Evolutionary conservation across 352 stramenopile genomes (phyloP).

Genomic region (Globisporangium megalacanthum): DNA sequence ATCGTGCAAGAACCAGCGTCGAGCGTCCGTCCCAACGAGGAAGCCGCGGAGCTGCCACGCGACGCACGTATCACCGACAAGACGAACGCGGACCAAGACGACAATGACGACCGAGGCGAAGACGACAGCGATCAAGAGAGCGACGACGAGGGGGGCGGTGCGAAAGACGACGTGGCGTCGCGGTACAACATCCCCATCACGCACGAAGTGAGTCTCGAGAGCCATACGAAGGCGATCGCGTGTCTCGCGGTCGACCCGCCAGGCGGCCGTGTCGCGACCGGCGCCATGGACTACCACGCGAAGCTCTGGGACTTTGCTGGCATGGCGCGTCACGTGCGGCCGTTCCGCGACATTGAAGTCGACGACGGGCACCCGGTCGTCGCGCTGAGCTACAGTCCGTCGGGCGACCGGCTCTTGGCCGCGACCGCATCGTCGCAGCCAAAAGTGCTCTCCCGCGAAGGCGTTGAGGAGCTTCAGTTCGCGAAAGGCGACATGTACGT

Average conservation of each 20-base stretch:
- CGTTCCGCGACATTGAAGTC: slow-evolving; percentile 75
- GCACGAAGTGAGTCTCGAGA: slow-evolving; percentile 55
- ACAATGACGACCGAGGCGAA: slow-evolving; percentile 5
- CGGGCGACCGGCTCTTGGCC: slow-evolving; percentile 63
- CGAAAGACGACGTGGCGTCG: slow-evolving; percentile 44
- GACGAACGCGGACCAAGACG: background rate
- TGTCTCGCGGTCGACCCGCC: slow-evolving; percentile 69
- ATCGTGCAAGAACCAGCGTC: slow-evolving; percentile 1
- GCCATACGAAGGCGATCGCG: slow-evolving; percentile 53
- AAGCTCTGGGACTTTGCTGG: slow-evolving; percentile 87
- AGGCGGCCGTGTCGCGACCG: slow-evolving; percentile 63
- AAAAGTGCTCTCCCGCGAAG: slow-evolving; percentile 73
- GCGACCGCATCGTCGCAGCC: slow-evolving; percentile 69
- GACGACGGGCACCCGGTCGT: slow-evolving; percentile 78
- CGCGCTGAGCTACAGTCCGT: slow-evolving; percentile 75
- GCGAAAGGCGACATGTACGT: slow-evolving; percentile 86
- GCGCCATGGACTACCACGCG: slow-evolving; percentile 79
- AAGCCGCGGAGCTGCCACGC: background rate
- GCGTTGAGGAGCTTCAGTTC: slow-evolving; percentile 75
- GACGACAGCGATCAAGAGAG: slow-evolving; percentile 15
- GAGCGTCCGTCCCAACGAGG: background rate
- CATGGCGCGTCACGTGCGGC: slow-evolving; percentile 74
- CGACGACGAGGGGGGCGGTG: slow-evolving; percentile 30
- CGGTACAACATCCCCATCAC: slow-evolving; percentile 71
- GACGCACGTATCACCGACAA: background rate